Evolutionary conservation across 108 stramenopile genomes (phyloP).

Genomic region (Nannochloropsis salina): DNA sequence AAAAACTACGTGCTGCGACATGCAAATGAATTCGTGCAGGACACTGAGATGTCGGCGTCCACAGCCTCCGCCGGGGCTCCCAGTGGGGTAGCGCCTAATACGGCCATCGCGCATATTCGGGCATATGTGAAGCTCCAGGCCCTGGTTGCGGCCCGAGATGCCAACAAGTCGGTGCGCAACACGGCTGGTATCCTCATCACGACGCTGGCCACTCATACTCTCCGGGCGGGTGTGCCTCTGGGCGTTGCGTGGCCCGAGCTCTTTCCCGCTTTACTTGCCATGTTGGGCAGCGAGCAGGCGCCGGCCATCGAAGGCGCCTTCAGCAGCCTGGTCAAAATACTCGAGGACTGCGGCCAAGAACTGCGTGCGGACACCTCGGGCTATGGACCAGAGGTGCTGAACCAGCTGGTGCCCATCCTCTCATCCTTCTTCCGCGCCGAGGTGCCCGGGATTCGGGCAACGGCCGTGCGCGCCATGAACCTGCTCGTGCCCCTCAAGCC

Average conservation of each 20-base stretch:
- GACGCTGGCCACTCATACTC: slow-evolving; percentile 32
- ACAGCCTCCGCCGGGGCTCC: too few species aligned
- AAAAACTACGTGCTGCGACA: slow-evolving; percentile 60
- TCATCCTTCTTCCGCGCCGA: slow-evolving; percentile 51
- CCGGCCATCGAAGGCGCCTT: slow-evolving; percentile 37
- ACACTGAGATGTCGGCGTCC: not conserved
- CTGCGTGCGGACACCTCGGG: slow-evolving; percentile 38
- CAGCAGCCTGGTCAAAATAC: slow-evolving; percentile 36
- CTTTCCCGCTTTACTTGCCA: slow-evolving; percentile 42
- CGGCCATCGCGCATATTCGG: slow-evolving; percentile 24
- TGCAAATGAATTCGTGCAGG: slow-evolving; percentile 5
- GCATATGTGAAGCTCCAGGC: slow-evolving; percentile 25
- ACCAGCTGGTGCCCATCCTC: slow-evolving; percentile 52
- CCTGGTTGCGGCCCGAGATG: slow-evolving; percentile 37
- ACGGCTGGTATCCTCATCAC: slow-evolving; percentile 43
- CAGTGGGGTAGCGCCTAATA: not conserved
- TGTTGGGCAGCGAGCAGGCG: slow-evolving; percentile 41
- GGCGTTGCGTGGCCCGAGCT: slow-evolving; percentile 40
- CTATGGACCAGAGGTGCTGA: slow-evolving; percentile 26
- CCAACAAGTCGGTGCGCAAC: slow-evolving; percentile 26
- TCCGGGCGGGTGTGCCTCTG: slow-evolving; percentile 24
- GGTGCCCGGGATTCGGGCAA: slow-evolving; percentile 49
- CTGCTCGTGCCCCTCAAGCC: slow-evolving; percentile 60
- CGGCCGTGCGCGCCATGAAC: slow-evolving; percentile 60
- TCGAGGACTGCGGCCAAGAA: slow-evolving; percentile 36